Base-by-base conservation (phyloP, 2,329 filamentous ascomycete species). In the Fragosphaeria purpurea region DNA sequence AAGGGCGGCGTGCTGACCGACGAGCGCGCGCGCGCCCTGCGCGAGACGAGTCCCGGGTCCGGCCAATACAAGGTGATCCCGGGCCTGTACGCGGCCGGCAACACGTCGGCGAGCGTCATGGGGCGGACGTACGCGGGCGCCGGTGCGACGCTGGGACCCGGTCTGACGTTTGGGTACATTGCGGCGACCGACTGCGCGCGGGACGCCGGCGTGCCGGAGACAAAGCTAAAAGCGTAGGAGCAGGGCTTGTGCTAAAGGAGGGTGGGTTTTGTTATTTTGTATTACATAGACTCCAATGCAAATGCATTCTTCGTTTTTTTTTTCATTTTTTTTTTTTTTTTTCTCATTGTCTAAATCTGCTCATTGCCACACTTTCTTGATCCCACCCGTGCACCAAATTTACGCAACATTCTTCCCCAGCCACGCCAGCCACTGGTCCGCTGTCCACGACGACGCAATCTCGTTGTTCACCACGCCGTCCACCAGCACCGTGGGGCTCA, bases 401-500 rank as follows among this genome's bases (percentile, higher is more conserved):
- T 22, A 22, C 22, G 22, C 22, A 22, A 22, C 22, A 3, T 72
- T 78, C 66, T 77, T 75, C 35, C 75, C 72, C 63, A 95, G 66
- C 85, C 85, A 96, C 67, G 89, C 83, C 62, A 83, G 75, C 90
- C 90, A 97, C 69, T 95, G 85, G 52, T 86, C 80, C 58, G 74
- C 74, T 1, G 77, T 83, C 79, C 89, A 96, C 31, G 82, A 77
- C 52, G 85, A 91, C 56, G 82, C 85, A 57, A 95, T 86, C 47
- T 85, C 80, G 56, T 79, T 80, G 61, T 86, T 86, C 46, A 94
- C 83, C 31, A 94, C 79, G 0, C 90, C 89, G 67, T 97, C 82
- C 65, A 94, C 90, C 46, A 95, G 74, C 22, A 91, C 88, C 0
- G 90, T 96, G 2, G 91, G 91, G 41, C 88, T 91, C 41, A 96